Evolutionary conservation across 768 basidiomycete genomes (phyloP), one percentile per base, ranked within the genome.

Genomic region (Rhizopogon vulgaris): DNA sequence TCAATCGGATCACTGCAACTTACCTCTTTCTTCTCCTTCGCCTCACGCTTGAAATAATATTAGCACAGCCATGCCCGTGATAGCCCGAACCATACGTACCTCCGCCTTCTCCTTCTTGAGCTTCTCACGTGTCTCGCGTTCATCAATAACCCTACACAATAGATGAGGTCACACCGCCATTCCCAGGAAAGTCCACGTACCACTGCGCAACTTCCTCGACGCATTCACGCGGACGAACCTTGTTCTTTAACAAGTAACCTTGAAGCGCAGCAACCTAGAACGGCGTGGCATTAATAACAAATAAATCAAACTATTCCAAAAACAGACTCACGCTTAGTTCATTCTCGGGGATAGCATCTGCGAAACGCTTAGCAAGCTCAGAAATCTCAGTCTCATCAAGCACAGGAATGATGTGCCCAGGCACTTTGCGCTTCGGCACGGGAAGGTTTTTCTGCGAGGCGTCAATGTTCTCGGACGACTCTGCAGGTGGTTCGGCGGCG

Each of bases 231-330:
- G 90, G 90, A n/a, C 90, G 83, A 11, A 90, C 85, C 78, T 93
- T 91, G 69, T 92, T 92, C 78, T 87, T 88, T 52, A 91, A 74
- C 37, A 93, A 76, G 65, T 92, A 92, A 2, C 90, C 90, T 73
- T 92, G 90, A 57, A 92, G 76, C 43, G 79, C 75, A 25, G 90
- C 90, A 52, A 92, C 88, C 88, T 90, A 61, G 30, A 51, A 34
- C 41, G 32, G 38, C 24, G 25, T 56, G 32, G 38, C 24, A 24
- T 56, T 41, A 58, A 41, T 22, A 30, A 18, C 14, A 18, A 42
- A 38, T 14, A 14, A 17, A 42, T 30, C 25, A 18, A 41, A 17
- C 38, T 4, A 48, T 47, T 27, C 36, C 14, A 43, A 48, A 53
- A 15, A 41, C 22, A 22, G 22, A 74, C 85, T 58, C 63, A 93